A percentile compares a stretch with the other conserved stretches of the same genome.
These are phyloP conservation scores for Desmodesmus armatus DNA, from an alignment of 139 green algal genomes.

Conservation along the genomic window DNA sequence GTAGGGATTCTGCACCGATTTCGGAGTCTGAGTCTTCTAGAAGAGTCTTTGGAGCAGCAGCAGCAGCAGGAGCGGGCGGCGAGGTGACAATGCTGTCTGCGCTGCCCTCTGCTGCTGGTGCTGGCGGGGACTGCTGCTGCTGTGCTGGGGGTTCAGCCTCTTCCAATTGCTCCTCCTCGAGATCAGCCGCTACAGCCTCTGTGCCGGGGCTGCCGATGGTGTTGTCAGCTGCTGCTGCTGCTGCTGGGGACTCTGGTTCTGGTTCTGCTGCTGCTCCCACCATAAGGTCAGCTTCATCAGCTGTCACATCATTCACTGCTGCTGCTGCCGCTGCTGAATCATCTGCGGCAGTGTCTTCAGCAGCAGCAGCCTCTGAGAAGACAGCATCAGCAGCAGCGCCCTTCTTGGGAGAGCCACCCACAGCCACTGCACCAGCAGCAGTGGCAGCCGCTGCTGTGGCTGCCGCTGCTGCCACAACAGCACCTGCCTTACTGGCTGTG, in stretches of 20 bases:
- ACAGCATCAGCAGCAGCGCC: not conserved
- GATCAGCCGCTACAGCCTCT: not conserved
- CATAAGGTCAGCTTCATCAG: not conserved
- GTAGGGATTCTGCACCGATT: no score
- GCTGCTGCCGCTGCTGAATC: conserved; percentile 13
- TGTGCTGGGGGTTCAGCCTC: not conserved
- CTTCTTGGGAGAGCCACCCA: not conserved
- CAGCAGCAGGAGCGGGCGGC: no score
- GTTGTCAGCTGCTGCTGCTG: not conserved
- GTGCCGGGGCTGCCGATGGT: not conserved
- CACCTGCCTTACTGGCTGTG: not conserved
- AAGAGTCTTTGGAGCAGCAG: no score
- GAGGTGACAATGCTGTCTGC: not conserved
- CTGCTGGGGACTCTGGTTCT: not conserved
- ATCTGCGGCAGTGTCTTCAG: not conserved
- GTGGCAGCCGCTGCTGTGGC: not conserved
- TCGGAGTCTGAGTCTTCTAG: no score
- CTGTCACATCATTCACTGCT: not conserved
- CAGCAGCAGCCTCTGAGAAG: conserved; percentile 7
- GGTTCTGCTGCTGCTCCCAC: conserved; percentile 1
- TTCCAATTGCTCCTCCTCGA: not conserved
- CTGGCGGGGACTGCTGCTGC: not conserved
- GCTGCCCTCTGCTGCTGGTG: conserved; percentile 4
- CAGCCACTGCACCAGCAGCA: not conserved
- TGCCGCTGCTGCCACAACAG: not conserved